Conservation (phyloP, 306 rosid species). For the cucumber (Cucumis sativus) region DNA sequence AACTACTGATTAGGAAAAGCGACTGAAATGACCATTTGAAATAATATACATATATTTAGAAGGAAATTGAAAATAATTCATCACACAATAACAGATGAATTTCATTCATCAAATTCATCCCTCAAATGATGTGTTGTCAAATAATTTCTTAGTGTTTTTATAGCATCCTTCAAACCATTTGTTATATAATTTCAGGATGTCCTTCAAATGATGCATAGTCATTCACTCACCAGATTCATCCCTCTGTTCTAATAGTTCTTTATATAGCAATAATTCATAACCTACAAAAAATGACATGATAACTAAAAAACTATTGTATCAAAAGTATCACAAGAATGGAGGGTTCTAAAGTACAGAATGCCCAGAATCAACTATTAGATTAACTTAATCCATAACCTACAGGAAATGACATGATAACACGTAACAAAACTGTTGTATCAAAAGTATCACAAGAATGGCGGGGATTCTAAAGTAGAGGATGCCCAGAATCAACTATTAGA, state of each 20-base stretch:
- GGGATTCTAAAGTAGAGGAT: neutral
- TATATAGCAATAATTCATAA: neutral
- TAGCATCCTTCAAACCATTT: neutral
- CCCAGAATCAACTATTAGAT: slow-evolving; percentile 2
- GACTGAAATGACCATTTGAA: neutral
- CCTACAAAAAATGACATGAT: neutral
- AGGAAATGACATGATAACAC: neutral
- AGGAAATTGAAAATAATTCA: neutral
- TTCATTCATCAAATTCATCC: neutral
- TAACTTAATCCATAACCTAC: neutral
- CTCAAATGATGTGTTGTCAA: neutral
- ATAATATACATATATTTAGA: neutral
- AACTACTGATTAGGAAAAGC: neutral
- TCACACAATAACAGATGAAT: neutral
- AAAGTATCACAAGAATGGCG: neutral
- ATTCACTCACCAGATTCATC: neutral
- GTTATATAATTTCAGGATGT: neutral
- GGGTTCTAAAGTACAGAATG: neutral
- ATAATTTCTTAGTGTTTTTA: no score
- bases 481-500: slow-evolving; percentile 2
- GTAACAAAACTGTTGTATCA: neutral
- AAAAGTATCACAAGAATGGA: neutral
- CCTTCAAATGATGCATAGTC: neutral
- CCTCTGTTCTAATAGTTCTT: neutral
- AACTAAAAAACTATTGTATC: neutral